Evolutionary conservation across 805 yeast species (phyloP), one percentile per base, ranked within the genome.

Genomic region (Myxozyma mucilagina): DNA sequence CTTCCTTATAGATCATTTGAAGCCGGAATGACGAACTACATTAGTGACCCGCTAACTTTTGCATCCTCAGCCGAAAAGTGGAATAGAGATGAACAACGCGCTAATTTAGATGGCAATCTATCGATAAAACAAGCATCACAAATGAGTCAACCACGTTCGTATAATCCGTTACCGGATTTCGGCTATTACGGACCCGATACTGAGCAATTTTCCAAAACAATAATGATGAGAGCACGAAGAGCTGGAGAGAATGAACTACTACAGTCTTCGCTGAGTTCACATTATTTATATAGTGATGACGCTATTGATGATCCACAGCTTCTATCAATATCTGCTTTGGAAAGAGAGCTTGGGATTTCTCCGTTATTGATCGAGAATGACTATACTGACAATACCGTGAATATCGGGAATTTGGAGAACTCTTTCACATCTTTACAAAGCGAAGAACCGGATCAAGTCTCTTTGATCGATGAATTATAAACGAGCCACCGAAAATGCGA

Each of bases 231-330:
- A 35, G 13, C 43, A 9, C 52, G 5, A 7, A 34, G 20, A n/a
- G 24, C 43, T n/a, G 42, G 6, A 4, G 52, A 34, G 6, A 42
- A 48, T 11, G 45, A 13, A 41, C 20, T 41, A 13, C 18, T 14
- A 9, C 45, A 16, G 18, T 16, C 45, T 41, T 35, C 38, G 11
- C 42, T 48, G 43, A 48, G 36, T 36, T 35, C 43, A n/a, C 16
- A 14, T 34, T 48, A 35, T 48, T 36, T 48, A 36, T 48, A 48
- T 35, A 48, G 52, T 24, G 52, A 48, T 36, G 52, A 20, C 20
- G 18, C 18, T 9, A 13, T 35, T n/a, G 29, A 48, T 20, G 38
- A 36, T 34, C 29, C 16, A 6, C 52, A 48, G n/a, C 24, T 18
- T 6, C 43, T 35, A n/a, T 48, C 16, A 13, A 48, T 48, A 5